phyloP scores from a whole-genome alignment of 257 asterid genomes.

The Penstemon newberryi region DNA sequence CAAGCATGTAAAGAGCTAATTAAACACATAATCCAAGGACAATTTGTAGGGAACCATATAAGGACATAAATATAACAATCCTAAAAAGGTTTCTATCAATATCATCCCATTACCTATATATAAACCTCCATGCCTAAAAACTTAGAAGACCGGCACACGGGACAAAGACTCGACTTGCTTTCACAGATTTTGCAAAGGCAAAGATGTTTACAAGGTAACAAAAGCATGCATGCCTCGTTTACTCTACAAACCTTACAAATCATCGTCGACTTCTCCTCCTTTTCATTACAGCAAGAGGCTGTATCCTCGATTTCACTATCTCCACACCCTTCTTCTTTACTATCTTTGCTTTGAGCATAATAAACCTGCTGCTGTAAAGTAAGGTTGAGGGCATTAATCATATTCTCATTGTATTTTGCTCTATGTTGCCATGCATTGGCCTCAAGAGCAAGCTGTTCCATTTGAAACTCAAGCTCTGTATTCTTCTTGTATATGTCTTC shows the following conservation, averaged over 20 bases:
- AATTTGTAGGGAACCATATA: too few species aligned
- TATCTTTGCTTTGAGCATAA: constrained; percentile 65
- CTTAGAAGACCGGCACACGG: constrained; percentile 81
- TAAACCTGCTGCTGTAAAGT: constrained; percentile 67
- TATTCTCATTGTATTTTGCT: constrained; percentile 74
- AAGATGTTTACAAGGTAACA: constrained; percentile 95
- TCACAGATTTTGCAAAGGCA: constrained; percentile 95
- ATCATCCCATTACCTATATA: constrained; percentile 53
- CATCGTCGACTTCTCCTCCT: constrained; percentile 52
- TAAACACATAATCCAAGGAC: too few species aligned
- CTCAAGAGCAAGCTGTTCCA: constrained; percentile 72
- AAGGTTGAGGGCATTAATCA: constrained; percentile 68
- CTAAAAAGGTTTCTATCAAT: too few species aligned
- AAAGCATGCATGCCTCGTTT: constrained; percentile 75
- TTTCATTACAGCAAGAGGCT: constrained; percentile 69
- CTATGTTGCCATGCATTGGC: constrained; percentile 91
- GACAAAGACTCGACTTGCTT: constrained; percentile 68
- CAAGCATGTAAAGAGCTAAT: too few species aligned
- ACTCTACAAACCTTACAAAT: constrained; percentile 84
- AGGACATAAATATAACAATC: too few species aligned
- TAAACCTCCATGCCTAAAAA: constrained; percentile 72
- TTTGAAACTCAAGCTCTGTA: constrained; percentile 65
- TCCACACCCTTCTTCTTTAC: constrained; percentile 94
- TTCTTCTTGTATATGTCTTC: constrained; percentile 78
- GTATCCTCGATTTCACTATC: constrained; percentile 92